Evolutionary conservation across 2,329 filamentous ascomycete species (phyloP).

Genomic region (Fusarium annulatum): DNA sequence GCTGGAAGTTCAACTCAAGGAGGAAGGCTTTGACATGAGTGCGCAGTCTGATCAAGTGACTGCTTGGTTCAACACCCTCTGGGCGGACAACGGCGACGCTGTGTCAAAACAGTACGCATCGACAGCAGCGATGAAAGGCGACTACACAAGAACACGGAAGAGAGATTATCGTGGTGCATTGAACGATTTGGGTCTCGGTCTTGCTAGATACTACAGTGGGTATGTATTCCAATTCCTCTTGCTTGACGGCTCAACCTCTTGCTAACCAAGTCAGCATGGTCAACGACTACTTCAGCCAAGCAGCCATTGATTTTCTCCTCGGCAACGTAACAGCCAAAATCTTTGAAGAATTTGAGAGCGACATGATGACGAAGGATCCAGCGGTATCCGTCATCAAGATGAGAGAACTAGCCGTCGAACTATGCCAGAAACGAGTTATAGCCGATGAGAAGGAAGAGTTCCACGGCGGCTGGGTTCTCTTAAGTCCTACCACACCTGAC

Average conservation of each 20-base stretch:
- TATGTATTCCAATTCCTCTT: constrained; percentile 50
- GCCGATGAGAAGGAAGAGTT: constrained; percentile 86
- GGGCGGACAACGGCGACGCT: constrained; percentile 97
- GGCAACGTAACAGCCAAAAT: constrained; percentile 87
- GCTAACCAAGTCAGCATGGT: constrained; percentile 76
- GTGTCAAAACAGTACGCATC: constrained; percentile 97
- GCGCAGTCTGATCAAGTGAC: constrained; percentile 81
- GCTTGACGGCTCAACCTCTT: neutral
- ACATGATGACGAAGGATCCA: constrained; percentile 93
- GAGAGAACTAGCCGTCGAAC: constrained; percentile 89
- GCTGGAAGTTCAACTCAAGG: constrained; percentile 81
- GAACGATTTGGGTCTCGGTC: constrained; percentile 88
- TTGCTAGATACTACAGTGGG: constrained; percentile 80
- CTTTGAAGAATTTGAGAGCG: constrained; percentile 93
- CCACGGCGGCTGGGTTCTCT: constrained; percentile 87
- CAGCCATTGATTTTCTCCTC: constrained; percentile 92
- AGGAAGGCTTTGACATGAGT: constrained; percentile 80
- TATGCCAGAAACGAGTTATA: constrained; percentile 86
- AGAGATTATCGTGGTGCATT: constrained; percentile 90
- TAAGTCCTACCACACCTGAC: constrained; percentile 79
- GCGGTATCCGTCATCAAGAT: constrained; percentile 87
- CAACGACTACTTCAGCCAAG: constrained; percentile 96
- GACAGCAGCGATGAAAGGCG: constrained; percentile 94
- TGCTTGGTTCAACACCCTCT: constrained; percentile 94
- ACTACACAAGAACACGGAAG: constrained; percentile 92